Base-by-base conservation (phyloP, 2,329 filamentous ascomycete species). In the Scytalidium sp. region DNA sequence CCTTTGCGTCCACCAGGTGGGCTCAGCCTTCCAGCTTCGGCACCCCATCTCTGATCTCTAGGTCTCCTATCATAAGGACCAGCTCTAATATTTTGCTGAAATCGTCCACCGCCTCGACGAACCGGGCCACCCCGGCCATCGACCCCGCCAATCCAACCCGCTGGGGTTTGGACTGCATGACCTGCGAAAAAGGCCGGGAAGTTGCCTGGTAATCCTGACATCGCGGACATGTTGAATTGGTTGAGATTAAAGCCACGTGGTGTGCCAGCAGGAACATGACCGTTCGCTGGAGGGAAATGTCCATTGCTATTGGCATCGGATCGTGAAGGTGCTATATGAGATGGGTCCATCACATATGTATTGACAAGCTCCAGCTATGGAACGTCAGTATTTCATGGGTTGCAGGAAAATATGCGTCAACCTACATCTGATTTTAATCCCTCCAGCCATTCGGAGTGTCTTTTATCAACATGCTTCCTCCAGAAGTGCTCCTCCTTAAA, bases 401-500 rank as follows among this genome's bases (percentile, higher is more conserved):
- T 41, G 8, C 8, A 19, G 39, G 19, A 3, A 23, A 19, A 19
- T 5, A 27, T 10, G 32, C 5, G 17, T 36, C 4, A 29, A 75
- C 84, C 75, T 76, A 96, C 92, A 74, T 97, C 93, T 65, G 87
- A 84, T 67, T 86, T 87, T 56, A 97, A 74, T 47, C 75, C 80
- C 27, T 92, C 86, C 41, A 88, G 79, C 88, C 92, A 99, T 47
- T 97, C 93, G 0, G 81, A 68, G 67, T 99, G 94, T 50, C 95
- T 85, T 74, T 99, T 99, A 71, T 97, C 93, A 15, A 97, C 86
- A 63, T 99, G 94, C 75, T 99, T 99, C 63, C 85, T 86, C 93
- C 95, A 99, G 67, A 99, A 99, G 60, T 93, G 84, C 41, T 96
- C 88, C 51, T 94, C 94, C 69, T 97, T 97, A 79, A 99, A 99